A percentile compares a stretch with the other conserved stretches of the same genome.
Conservation (phyloP, 495 filamentous ascomycete genomes). For the Corynascus novoguineensis region DNA sequence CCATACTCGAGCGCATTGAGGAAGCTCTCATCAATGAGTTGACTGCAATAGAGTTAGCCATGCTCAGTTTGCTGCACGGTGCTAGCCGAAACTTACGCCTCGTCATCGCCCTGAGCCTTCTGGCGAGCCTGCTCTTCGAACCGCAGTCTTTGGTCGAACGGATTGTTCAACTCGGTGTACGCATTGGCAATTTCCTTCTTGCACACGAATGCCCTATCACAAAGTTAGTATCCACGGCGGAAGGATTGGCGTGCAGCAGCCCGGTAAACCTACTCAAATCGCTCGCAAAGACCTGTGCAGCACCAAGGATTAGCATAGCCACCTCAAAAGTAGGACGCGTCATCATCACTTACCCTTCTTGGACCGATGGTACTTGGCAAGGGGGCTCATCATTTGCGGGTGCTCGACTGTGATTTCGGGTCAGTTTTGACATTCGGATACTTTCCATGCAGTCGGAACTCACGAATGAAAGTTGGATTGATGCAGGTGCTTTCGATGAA, state of each 20-base stretch:
- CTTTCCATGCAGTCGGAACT: slow-evolving; percentile 25
- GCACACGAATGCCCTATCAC: slow-evolving; percentile 70
- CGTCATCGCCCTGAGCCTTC: slow-evolving; percentile 95
- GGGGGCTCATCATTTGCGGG: slow-evolving; percentile 95
- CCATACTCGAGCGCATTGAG: slow-evolving; percentile 67
- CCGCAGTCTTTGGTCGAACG: slow-evolving; percentile 85
- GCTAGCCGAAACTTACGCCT: slow-evolving; percentile 47
- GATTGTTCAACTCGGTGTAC: slow-evolving; percentile 97
- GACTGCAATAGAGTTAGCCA: slow-evolving; percentile 30
- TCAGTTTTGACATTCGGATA: not conserved
- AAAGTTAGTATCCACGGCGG: slow-evolving; percentile 4
- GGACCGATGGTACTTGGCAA: slow-evolving; percentile 88
- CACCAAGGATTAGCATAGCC: not conserved
- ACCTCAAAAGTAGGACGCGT: not conserved
- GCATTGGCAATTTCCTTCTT: slow-evolving; percentile 96
- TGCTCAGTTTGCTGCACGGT: not conserved
- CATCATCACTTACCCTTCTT: slow-evolving; percentile 44
- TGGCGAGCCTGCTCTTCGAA: slow-evolving; percentile 96
- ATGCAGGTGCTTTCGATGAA: slow-evolving; percentile 92
- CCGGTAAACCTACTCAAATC: slow-evolving; percentile 58
- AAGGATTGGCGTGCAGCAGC: not conserved
- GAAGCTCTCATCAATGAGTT: slow-evolving; percentile 93
- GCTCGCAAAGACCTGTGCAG: slow-evolving; percentile 67
- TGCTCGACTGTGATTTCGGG: slow-evolving; percentile 43
- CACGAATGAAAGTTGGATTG: slow-evolving; percentile 93